phyloP scores from a whole-genome alignment of 148 eudicot species.

The Chenopodium quinoa region DNA sequence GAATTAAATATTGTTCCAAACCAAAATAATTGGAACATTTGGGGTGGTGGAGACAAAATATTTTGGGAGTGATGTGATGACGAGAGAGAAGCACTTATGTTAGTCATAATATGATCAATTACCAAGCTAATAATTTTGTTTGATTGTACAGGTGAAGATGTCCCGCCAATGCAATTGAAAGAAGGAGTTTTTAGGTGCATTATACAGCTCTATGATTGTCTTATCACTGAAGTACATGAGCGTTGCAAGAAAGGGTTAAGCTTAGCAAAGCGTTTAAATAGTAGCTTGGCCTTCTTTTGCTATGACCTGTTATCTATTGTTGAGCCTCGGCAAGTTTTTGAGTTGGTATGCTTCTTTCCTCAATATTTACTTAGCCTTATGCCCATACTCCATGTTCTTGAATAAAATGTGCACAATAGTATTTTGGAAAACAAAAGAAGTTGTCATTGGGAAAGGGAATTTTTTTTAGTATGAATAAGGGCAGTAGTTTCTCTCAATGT shows the following conservation, averaged over 20 bases:
- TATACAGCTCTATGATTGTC: conserved; percentile 92
- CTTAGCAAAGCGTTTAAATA: conserved; percentile 90
- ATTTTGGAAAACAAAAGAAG: background rate
- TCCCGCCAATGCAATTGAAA: conserved; percentile 98
- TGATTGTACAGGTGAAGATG: conserved; percentile 75
- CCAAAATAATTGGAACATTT: too few species aligned
- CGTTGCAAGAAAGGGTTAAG: conserved; percentile 95
- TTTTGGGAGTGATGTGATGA: too few species aligned
- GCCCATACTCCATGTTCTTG: background rate
- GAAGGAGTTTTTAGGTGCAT: conserved; percentile 97
- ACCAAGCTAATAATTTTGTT: conserved; percentile 6
- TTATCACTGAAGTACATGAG: conserved; percentile 97
- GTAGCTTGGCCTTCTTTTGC: conserved; percentile 95
- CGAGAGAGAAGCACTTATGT: too few species aligned
- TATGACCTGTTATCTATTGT: conserved; percentile 88
- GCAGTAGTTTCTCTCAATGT: background rate
- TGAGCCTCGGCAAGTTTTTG: conserved; percentile 99
- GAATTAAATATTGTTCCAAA: too few species aligned
- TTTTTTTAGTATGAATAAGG: background rate
- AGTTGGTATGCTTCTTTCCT: conserved; percentile 63
- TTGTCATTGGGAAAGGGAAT: background rate
- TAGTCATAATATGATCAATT: too few species aligned
- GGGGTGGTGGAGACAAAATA: too few species aligned
- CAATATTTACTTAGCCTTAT: conserved; percentile 3
- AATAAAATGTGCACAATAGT: background rate